Evolutionary conservation across 768 basidiomycete genomes (phyloP).

Genomic region (Rhizopogon vinicolor): DNA sequence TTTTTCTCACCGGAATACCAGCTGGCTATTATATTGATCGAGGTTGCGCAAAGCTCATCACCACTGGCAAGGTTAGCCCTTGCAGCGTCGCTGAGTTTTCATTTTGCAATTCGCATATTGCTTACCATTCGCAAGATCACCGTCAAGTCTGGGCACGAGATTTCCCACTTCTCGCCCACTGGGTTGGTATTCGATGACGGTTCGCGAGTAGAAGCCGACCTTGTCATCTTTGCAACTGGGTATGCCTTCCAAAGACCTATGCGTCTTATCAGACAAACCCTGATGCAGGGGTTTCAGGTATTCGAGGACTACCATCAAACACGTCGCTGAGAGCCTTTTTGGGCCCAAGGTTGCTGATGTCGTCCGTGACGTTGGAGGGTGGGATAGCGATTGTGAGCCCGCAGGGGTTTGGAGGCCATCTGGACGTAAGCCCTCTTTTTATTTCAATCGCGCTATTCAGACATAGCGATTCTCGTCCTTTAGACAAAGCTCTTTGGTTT

Average conservation of each 20-base stretch:
- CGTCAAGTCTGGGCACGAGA: conserved; percentile 2
- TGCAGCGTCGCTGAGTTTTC: background rate
- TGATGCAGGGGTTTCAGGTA: background rate
- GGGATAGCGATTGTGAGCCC: conserved; percentile 4
- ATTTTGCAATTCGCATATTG: background rate
- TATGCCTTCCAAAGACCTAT: background rate
- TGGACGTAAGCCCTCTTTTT: background rate
- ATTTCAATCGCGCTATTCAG: background rate
- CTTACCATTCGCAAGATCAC: background rate
- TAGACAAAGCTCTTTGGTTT: conserved; percentile 5
- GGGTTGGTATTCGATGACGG: conserved; percentile 3
- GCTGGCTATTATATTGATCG: conserved; percentile 5
- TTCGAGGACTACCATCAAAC: conserved; percentile 1
- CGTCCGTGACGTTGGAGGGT: conserved; percentile 8
- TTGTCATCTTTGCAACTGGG: conserved; percentile 3
- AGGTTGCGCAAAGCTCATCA: conserved; percentile 4
- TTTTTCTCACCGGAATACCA: background rate
- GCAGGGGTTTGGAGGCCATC: conserved; percentile 9
- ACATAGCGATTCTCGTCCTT: background rate
- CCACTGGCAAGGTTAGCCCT: background rate
- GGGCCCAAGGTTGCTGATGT: background rate
- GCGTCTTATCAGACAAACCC: background rate
- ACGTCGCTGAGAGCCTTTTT: background rate
- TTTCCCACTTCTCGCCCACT: background rate
- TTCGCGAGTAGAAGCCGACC: background rate